Conservation (phyloP, 2,329 filamentous ascomycete genomes). For the Claviceps purpurea region DNA sequence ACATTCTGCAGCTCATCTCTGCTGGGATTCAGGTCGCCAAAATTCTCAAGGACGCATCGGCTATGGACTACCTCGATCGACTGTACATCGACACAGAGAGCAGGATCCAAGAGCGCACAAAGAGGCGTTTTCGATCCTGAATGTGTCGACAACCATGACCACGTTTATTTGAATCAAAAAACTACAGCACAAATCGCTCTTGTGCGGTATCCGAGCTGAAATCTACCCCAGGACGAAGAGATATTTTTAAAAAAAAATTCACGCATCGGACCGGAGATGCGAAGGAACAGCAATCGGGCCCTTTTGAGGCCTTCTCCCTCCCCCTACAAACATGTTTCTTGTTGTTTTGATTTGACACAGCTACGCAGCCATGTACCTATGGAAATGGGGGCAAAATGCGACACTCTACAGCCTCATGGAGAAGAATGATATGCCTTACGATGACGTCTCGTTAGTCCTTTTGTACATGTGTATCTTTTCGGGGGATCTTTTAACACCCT, state of each 20-base stretch:
- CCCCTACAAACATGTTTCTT: neutral
- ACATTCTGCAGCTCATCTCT: slow-evolving; percentile 76
- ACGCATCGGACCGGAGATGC: neutral
- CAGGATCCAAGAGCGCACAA: slow-evolving; percentile 56
- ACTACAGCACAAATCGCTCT: neutral
- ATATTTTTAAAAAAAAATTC: neutral
- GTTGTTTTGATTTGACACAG: neutral
- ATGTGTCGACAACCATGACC: slow-evolving; percentile 1
- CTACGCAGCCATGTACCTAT: neutral
- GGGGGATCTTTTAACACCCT: neutral
- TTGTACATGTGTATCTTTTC: neutral
- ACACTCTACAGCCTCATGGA: neutral
- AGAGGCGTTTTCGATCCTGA: slow-evolving; percentile 19
- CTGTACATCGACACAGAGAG: slow-evolving; percentile 74
- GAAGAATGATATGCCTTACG: slow-evolving; percentile 4
- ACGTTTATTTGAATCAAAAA: slow-evolving; percentile 8
- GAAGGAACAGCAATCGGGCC: neutral
- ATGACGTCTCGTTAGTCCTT: slow-evolving; percentile 4
- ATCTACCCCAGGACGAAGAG: neutral
- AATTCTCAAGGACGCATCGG: slow-evolving; percentile 69
- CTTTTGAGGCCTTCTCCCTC: neutral
- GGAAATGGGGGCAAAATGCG: neutral
- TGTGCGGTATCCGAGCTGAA: neutral
- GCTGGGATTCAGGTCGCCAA: slow-evolving; percentile 80
- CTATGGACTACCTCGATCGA: slow-evolving; percentile 70